phyloP scores from a whole-genome alignment of 441 rosid species.

The Capsella rubella region DNA sequence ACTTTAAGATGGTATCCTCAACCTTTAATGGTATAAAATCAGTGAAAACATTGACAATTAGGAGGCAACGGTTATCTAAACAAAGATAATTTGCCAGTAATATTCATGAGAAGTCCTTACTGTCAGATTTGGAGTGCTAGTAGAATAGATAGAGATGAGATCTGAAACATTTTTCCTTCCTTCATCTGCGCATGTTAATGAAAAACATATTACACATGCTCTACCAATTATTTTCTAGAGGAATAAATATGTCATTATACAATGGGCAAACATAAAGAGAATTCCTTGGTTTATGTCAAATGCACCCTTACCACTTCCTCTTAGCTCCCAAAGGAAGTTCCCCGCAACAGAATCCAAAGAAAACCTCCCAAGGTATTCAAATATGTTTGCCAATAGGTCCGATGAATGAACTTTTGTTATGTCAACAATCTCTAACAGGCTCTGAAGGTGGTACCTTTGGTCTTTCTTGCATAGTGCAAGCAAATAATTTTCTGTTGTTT shows the following conservation, averaged over 20 bases:
- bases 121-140: conserved; percentile 61
- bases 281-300: conserved; percentile 17
- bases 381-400: conserved; percentile 51
- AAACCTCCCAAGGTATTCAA: conserved; percentile 70
- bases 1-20: conserved; percentile 61
- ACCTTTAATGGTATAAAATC: conserved; percentile 55
- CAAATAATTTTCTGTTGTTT: conserved; percentile 69
- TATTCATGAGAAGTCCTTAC: conserved; percentile 72
- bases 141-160: conserved; percentile 64
- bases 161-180: conserved; percentile 53
- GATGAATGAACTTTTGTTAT: conserved; percentile 63
- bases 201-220: conserved; percentile 11
- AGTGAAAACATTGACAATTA: conserved; percentile 31
- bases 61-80: not conserved
- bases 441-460: conserved; percentile 57
- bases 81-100: conserved; percentile 43
- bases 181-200: conserved; percentile 53
- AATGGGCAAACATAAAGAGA: not conserved
- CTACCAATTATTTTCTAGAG: conserved; percentile 17
- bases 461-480: conserved; percentile 75
- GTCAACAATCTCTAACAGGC: conserved; percentile 66
- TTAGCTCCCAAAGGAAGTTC: conserved; percentile 61
- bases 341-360: conserved; percentile 58
- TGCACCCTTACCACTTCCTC: conserved; percentile 56
- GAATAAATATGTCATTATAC: not conserved